Conservation (phyloP, 2,329 filamentous ascomycete species). For the Neofusicoccum kwambonambiense region DNA sequence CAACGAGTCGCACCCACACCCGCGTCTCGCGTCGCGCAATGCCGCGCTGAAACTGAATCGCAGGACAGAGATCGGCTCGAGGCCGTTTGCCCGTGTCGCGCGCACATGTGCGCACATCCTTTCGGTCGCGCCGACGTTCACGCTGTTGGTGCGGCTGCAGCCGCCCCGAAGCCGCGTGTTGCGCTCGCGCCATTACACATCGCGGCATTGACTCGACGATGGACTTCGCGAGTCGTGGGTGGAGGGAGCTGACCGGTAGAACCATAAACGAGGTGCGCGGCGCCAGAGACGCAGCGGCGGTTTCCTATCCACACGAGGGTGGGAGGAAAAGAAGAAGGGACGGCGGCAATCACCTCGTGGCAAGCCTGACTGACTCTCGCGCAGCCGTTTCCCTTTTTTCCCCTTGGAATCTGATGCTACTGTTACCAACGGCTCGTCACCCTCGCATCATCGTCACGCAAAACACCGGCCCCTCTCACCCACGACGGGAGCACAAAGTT, state of each 20-base stretch:
- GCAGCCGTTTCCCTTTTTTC: neutral
- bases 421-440: neutral
- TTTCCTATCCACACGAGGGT: too few species aligned
- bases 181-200: neutral
- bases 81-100: neutral
- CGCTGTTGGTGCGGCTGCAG: neutral
- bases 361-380: neutral
- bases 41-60: slow-evolving; percentile 10
- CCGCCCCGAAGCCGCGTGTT: neutral
- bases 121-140: neutral
- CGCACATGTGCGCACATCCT: too few species aligned
- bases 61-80: slow-evolving; percentile 6
- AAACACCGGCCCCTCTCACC: neutral
- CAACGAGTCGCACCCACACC: slow-evolving; percentile 6
- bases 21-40: slow-evolving; percentile 6
- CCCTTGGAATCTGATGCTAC: neutral
- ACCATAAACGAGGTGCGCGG: neutral
- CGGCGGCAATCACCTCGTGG: neutral
- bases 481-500: neutral
- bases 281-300: neutral
- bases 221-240: neutral
- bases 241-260: slow-evolving; percentile 3
- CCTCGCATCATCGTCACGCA: neutral
- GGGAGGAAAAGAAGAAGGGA: neutral
- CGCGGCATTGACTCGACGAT: neutral